Percentiles rank a stretch among this genome's conserved stretches.
phyloP scores from a whole-genome alignment of 2,329 filamentous ascomycete species.

The Trichoderma atroviride region DNA sequence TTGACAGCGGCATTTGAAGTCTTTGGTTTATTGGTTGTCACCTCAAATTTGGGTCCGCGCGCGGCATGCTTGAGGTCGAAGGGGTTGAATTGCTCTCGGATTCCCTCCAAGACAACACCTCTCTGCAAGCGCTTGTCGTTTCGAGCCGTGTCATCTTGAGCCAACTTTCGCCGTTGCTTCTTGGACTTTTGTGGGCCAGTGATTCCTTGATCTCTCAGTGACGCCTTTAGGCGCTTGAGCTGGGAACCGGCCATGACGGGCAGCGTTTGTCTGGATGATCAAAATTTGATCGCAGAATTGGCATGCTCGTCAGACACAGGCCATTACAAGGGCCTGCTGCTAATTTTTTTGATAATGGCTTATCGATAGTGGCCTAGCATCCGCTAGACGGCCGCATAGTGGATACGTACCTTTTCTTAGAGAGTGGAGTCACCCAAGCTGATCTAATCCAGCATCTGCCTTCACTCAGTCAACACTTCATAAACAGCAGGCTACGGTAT shows the following conservation, averaged over 20 bases:
- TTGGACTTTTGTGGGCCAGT: slow-evolving; percentile 92
- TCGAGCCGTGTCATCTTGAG: slow-evolving; percentile 65
- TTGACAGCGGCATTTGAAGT: slow-evolving; percentile 58
- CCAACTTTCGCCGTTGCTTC: slow-evolving; percentile 81
- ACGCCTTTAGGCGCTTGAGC: slow-evolving; percentile 92
- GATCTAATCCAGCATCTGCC: background rate
- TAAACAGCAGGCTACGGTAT: background rate
- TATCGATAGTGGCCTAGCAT: slow-evolving; percentile 23
- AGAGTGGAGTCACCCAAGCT: background rate
- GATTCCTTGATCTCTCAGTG: slow-evolving; percentile 84
- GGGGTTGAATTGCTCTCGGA: slow-evolving; percentile 96
- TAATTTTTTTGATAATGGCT: slow-evolving; percentile 26
- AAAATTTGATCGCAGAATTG: slow-evolving; percentile 8
- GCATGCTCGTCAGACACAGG: background rate
- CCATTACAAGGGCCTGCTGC: background rate
- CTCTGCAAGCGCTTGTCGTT: slow-evolving; percentile 75
- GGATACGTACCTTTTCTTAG: background rate
- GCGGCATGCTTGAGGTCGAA: slow-evolving; percentile 88
- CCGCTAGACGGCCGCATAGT: background rate
- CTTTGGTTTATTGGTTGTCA: slow-evolving; percentile 67
- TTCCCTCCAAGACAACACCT: slow-evolving; percentile 76
- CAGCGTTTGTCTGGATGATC: background rate
- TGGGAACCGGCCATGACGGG: slow-evolving; percentile 87
- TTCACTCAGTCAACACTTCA: background rate
- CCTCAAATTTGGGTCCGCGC: slow-evolving; percentile 80